These are phyloP conservation scores for Kodamaea fukazawae DNA, from an alignment of 805 yeast species.

Conservation along the genomic window DNA sequence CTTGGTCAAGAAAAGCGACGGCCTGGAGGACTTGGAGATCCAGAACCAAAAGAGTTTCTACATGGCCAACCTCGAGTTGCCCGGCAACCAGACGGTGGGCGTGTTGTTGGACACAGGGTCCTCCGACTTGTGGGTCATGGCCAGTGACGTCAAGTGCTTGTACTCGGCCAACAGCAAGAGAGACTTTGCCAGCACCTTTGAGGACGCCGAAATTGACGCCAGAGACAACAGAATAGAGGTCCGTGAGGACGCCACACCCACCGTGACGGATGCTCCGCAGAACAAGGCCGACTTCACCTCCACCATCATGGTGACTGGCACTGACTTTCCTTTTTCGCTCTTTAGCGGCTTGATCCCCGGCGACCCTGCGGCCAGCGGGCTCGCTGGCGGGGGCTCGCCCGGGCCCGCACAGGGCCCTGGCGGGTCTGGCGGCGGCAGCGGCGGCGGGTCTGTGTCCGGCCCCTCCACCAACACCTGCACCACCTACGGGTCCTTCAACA, in stretches of 20 bases:
- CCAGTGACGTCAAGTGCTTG: conserved; percentile 26
- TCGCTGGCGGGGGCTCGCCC: not conserved
- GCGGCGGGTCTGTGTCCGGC: conserved; percentile 7
- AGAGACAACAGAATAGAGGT: not conserved
- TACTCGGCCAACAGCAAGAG: conserved; percentile 6
- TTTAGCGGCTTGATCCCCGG: not conserved
- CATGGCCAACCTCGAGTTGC: conserved; percentile 23
- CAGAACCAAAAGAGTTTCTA: conserved; percentile 30
- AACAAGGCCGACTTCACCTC: not conserved
- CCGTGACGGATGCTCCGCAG: not conserved
- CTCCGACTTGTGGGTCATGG: conserved; percentile 43
- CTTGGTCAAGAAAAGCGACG: conserved; percentile 20
- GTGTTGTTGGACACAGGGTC: conserved; percentile 43
- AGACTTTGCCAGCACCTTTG: not conserved
- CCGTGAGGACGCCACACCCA: not conserved
- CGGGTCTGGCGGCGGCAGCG: conserved; percentile 3
- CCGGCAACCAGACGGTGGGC: conserved; percentile 27
- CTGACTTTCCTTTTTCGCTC: conserved; percentile 2
- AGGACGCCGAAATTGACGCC: not conserved
- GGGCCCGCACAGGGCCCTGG: too few species aligned
- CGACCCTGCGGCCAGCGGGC: not conserved
- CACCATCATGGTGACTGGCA: conserved; percentile 6
- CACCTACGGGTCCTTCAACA: conserved; percentile 48
- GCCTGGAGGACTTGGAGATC: conserved; percentile 17
- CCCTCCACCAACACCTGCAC: conserved; percentile 37